Evolutionary conservation across 2,329 filamentous ascomycete genomes (phyloP), one percentile per base, ranked within the genome.

Genomic region (Amphichorda felina): DNA sequence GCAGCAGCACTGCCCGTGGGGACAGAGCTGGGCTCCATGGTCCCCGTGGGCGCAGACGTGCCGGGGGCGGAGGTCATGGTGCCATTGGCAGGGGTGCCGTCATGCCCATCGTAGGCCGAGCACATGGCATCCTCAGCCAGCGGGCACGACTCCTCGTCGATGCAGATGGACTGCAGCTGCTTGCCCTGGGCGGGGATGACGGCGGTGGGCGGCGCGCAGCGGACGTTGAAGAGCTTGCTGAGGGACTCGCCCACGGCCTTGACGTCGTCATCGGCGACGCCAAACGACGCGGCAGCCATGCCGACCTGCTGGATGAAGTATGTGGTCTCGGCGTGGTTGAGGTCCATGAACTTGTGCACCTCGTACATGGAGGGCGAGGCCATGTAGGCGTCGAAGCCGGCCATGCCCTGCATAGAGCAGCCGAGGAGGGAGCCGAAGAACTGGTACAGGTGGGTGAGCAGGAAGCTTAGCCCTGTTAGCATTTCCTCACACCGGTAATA

Each of bases 261-360:
- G 33, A 75, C 55, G 46, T 79, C 75, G 3, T 57, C 59, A 10
- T 61, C 44, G n/a, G 66, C 57, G 29, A 78, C 71, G 28, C 75
- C 75, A 43, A 78, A 75, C 2, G 70, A 75, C 26, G 63, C 55
- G 6, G 68, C 72, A 5, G 73, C 60, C 10, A 73, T 50, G 19
- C 61, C 70, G 37, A 79, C 68, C 51, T 78, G 72, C 30, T 59
- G 42, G 48, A 76, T 69, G 57, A 79, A 79, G 57, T 75, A 78
- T 21, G 60, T 63, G 27, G 74, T 50, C 48, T 78, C 61, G 36
- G 55, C 50, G 19, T 55, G 47, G 46, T 65, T 55, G 31, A 78
- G 63, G 38, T 59, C 60, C 75, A 79, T 79, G 59, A 70, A 75
- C 50, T 70, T 70, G 58, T 76, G 72, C 1, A 70, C 64, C 31